These are phyloP conservation scores for Tilletiaria anomala DNA, from an alignment of 1,284 basidiomycete genomes.

Conservation along the genomic window DNA sequence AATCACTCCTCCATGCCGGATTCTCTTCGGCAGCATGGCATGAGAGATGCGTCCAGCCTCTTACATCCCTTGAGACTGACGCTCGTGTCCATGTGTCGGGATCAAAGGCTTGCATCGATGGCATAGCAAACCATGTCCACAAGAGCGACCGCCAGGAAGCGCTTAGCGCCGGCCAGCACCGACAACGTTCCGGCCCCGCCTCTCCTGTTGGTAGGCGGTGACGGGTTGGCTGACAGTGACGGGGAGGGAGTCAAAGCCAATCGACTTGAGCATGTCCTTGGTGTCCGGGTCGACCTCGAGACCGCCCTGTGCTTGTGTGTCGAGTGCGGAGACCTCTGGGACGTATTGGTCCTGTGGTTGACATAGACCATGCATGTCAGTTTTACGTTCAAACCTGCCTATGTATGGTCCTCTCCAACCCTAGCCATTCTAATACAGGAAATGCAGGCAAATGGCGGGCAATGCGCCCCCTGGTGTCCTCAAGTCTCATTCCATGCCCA, in stretches of 20 bases:
- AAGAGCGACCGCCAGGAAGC: background rate
- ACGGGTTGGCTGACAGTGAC: slow-evolving; percentile 36
- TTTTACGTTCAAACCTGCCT: too few relatives aligned
- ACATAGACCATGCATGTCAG: too few relatives aligned
- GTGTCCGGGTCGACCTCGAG: slow-evolving; percentile 40
- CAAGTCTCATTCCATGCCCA: too few relatives aligned
- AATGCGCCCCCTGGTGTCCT: too few relatives aligned
- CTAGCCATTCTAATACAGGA: background rate
- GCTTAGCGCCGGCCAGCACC: slow-evolving; percentile 31
- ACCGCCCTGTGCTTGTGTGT: slow-evolving; percentile 29
- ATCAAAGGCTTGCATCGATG: background rate
- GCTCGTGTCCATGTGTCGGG: background rate
- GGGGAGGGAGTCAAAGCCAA: slow-evolving; percentile 38
- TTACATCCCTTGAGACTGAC: background rate
- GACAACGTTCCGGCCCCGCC: slow-evolving; percentile 34
- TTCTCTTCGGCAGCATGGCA: too few relatives aligned
- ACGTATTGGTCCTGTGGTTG: slow-evolving; percentile 39
- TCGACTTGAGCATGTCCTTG: slow-evolving; percentile 36
- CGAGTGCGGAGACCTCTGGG: slow-evolving; percentile 39
- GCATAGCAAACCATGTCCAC: background rate
- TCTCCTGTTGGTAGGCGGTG: slow-evolving; percentile 32
- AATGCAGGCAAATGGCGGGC: background rate
- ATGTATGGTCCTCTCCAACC: too few relatives aligned
- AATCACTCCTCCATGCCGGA: too few relatives aligned
- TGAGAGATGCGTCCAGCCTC: too few relatives aligned